Percentiles rank a stretch among this genome's conserved stretches.
Conservation (phyloP, 352 stramenopile genomes). For the Pythium sukuiense region DNA sequence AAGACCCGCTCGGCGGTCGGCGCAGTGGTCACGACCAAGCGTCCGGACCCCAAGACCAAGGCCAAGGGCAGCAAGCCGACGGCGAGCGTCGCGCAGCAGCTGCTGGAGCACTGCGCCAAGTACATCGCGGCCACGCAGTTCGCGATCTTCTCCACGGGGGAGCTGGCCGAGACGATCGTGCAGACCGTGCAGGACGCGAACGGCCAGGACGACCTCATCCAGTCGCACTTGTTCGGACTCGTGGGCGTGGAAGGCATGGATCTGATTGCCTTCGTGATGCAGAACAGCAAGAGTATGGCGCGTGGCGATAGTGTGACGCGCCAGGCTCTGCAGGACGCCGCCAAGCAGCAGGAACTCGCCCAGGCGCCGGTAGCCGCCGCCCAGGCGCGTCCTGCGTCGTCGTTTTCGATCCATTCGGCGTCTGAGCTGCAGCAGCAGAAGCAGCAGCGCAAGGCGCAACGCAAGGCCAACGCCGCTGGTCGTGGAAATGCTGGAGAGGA, state of each 20-base stretch:
- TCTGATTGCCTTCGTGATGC: conserved; percentile 75
- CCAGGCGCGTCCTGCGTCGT: conserved; percentile 19
- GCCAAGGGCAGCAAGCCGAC: conserved; percentile 9
- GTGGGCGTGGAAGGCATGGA: conserved; percentile 87
- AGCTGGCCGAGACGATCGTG: conserved; percentile 68
- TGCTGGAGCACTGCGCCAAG: conserved; percentile 45
- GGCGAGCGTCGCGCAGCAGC: conserved; percentile 29
- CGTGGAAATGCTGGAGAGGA: conserved; percentile 19
- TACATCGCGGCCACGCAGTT: conserved; percentile 38
- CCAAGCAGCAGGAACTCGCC: conserved; percentile 43
- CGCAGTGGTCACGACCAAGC: conserved; percentile 49
- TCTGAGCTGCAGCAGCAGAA: conserved; percentile 62
- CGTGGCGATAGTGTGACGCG: conserved; percentile 30
- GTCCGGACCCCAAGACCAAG: conserved; percentile 20
- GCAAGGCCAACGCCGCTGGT: conserved; percentile 31
- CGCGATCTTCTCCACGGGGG: conserved; percentile 56
- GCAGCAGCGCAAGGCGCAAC: conserved; percentile 50
- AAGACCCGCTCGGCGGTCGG: conserved; percentile 41
- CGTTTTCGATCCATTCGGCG: conserved; percentile 74
- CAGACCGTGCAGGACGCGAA: conserved; percentile 59
- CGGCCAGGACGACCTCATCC: conserved; percentile 55
- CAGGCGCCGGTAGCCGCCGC: neutral
- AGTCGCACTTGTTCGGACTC: conserved; percentile 79
- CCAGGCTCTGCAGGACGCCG: conserved; percentile 43
- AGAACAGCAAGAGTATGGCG: conserved; percentile 39